A percentile compares a stretch with the other conserved stretches of the same genome.
Evolutionary conservation across 805 yeast genomes (phyloP).

Genomic region (Dipodascus albidus): DNA sequence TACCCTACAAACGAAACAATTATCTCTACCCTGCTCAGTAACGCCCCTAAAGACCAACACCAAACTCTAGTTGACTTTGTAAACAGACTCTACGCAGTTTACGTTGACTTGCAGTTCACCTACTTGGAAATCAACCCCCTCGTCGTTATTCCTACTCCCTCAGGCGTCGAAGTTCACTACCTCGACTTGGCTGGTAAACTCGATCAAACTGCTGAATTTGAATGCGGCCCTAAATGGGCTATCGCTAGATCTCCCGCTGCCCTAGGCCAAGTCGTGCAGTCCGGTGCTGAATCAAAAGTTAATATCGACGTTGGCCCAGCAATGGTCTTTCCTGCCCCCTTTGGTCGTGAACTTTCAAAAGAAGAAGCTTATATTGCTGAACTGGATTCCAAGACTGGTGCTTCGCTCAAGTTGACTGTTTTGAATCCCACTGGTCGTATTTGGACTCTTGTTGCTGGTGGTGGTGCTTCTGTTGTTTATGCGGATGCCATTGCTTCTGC

Average conservation of each 20-base stretch:
- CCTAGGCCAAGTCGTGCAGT: constrained; percentile 24
- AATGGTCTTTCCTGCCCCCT: constrained; percentile 38
- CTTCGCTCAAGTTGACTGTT: constrained; percentile 34
- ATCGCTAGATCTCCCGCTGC: constrained; percentile 33
- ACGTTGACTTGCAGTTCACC: constrained; percentile 36
- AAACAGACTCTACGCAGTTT: constrained; percentile 35
- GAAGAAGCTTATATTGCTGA: constrained; percentile 39
- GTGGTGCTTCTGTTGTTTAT: constrained; percentile 37
- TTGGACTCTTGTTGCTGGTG: constrained; percentile 39
- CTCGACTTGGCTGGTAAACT: constrained; percentile 37
- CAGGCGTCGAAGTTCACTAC: constrained; percentile 32
- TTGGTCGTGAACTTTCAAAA: constrained; percentile 33
- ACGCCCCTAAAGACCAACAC: constrained; percentile 32
- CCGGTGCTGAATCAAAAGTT: constrained; percentile 15
- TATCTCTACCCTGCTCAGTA: constrained; percentile 23
- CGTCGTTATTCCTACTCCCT: constrained; percentile 31
- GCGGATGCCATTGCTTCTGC: constrained; percentile 39
- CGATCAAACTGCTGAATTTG: constrained; percentile 38
- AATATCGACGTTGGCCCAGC: constrained; percentile 35
- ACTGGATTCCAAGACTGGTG: constrained; percentile 37
- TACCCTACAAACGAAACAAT: constrained; percentile 31
- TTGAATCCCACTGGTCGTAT: constrained; percentile 33
- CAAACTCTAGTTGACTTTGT: constrained; percentile 32
- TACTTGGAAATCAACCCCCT: constrained; percentile 36
- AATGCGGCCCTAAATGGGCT: constrained; percentile 39